Evolutionary conservation across 495 filamentous ascomycete species (phyloP).

Genomic region (Geoglossum glabrum): DNA sequence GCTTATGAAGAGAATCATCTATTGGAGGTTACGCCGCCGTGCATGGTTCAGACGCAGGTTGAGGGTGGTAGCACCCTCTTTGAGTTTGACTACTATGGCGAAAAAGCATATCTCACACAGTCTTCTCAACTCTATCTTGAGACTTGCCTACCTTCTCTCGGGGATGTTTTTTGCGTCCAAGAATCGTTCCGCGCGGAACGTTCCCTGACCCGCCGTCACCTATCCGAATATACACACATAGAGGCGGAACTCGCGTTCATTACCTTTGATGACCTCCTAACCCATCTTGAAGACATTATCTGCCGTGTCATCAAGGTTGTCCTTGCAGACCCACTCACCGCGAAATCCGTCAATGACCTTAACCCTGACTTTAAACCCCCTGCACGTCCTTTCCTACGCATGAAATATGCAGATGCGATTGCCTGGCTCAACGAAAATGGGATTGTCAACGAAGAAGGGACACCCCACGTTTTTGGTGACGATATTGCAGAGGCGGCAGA

Average conservation of each 20-base stretch:
- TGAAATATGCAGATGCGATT: constrained; percentile 90
- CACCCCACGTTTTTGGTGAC: constrained; percentile 81
- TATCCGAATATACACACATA: constrained; percentile 93
- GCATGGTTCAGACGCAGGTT: constrained; percentile 96
- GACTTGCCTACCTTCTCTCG: constrained; percentile 74
- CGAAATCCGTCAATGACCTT: constrained; percentile 52
- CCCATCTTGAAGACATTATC: constrained; percentile 76
- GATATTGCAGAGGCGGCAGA: constrained; percentile 98
- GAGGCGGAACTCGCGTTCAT: constrained; percentile 97
- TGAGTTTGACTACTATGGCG: constrained; percentile 82
- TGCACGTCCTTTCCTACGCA: constrained; percentile 72
- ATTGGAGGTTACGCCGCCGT: constrained; percentile 76
- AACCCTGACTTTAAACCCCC: constrained; percentile 78
- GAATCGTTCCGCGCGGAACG: constrained; percentile 98
- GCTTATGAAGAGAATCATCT: constrained; percentile 62
- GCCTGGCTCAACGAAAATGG: constrained; percentile 76
- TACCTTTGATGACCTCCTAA: constrained; percentile 77
- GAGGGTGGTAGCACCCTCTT: constrained; percentile 93
- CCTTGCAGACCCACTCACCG: constrained; percentile 49
- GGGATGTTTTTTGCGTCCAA: constrained; percentile 93
- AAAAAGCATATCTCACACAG: constrained; percentile 87
- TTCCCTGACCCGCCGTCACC: constrained; percentile 78
- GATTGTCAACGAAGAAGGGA: constrained; percentile 80
- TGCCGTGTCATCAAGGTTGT: constrained; percentile 64
- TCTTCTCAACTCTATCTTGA: constrained; percentile 97